A percentile compares a stretch with the other conserved stretches of the same genome.
Conservation (phyloP, 75 land plant species). For the Picea glauca region DNA sequence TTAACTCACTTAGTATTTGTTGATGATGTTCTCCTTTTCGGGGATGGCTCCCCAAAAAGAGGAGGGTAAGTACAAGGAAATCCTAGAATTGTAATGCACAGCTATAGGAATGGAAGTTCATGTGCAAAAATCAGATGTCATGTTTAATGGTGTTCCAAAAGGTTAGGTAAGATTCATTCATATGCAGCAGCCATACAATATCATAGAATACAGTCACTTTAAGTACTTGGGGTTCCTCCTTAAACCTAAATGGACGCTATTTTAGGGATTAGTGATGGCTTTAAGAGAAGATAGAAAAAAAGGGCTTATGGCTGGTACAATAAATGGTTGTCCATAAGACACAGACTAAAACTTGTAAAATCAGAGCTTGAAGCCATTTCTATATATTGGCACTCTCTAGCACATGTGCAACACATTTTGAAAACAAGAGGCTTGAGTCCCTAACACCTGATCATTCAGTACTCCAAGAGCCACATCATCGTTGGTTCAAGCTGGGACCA, state of each 20-base stretch:
- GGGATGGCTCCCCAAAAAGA: background rate
- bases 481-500: too few relatives aligned
- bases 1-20: too few relatives aligned
- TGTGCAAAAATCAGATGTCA: background rate
- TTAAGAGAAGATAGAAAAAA: background rate
- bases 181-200: background rate
- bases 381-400: background rate
- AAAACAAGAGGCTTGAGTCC: too few relatives aligned
- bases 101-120: background rate
- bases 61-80: background rate
- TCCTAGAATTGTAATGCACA: background rate
- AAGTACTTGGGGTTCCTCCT: background rate
- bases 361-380: background rate
- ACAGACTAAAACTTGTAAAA: background rate
- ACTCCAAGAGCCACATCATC: too few relatives aligned
- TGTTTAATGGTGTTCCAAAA: background rate
- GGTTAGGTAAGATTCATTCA: background rate
- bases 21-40: background rate
- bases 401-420: background rate
- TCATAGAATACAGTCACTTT: background rate
- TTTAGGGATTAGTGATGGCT: background rate
- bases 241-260: background rate
- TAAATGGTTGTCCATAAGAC: background rate
- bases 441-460: too few relatives aligned
- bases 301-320: background rate